Evolutionary conservation across 2,329 filamentous ascomycete genomes (phyloP).

Genomic region (Aspergillus unguis): DNA sequence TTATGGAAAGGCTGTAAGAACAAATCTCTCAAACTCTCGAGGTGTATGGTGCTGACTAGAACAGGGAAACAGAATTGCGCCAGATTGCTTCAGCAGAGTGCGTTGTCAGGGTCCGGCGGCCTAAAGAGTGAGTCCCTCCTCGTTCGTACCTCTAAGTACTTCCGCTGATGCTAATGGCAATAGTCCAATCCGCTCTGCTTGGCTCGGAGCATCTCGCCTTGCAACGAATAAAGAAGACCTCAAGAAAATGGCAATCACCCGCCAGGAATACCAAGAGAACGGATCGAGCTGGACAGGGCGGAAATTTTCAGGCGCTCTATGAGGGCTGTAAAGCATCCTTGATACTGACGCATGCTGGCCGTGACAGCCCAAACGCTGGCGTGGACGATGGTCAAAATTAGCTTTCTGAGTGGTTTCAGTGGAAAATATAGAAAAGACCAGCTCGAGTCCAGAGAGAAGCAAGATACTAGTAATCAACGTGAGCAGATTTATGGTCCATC

Average conservation of each 20-base stretch:
- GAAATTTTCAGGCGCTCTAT: conserved; percentile 57
- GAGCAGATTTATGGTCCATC: no score
- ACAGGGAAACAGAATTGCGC: conserved; percentile 64
- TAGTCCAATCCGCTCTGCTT: conserved; percentile 72
- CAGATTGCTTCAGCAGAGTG: conserved; percentile 72
- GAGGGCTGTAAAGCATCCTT: background rate
- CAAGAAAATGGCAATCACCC: conserved; percentile 70
- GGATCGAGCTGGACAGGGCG: conserved; percentile 71
- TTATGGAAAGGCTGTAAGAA: conserved; percentile 68
- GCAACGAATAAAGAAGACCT: conserved; percentile 65
- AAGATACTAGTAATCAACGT: no score
- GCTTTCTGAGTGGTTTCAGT: no score
- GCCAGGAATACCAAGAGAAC: conserved; percentile 84
- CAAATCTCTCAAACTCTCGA: background rate
- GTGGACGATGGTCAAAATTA: no score
- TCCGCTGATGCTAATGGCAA: conserved; percentile 10
- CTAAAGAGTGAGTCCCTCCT: conserved; percentile 52
- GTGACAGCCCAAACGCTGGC: no score
- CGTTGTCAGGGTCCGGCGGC: conserved; percentile 67
- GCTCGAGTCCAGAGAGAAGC: no score
- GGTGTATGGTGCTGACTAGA: conserved; percentile 19
- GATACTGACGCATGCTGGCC: no score
- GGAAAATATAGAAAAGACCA: no score
- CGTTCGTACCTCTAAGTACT: conserved; percentile 1
- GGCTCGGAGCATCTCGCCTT: conserved; percentile 78